These are phyloP conservation scores for Sphagnum tenellum DNA, from an alignment of 225 moss, liverwort and hornwort genomes.

Conservation along the genomic window DNA sequence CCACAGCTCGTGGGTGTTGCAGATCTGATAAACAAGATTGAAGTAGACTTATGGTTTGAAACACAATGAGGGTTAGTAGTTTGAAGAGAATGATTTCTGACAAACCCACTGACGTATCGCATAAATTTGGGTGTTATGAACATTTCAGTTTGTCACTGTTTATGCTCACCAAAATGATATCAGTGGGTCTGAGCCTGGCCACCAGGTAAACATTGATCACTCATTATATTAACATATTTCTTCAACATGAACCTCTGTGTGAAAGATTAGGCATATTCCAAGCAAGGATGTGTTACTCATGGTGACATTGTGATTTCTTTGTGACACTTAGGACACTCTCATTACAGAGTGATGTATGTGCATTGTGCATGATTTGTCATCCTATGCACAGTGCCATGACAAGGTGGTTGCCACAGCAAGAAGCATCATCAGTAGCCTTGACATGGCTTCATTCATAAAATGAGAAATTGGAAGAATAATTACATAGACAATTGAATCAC, in stretches of 20 bases:
- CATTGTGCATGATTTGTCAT: background rate
- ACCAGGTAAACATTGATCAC: conserved; percentile 16
- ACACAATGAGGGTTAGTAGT: background rate
- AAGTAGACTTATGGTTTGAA: background rate
- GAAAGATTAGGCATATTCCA: too few species aligned
- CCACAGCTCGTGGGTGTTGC: background rate
- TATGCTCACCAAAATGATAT: conserved; percentile 15
- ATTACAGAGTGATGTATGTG: background rate
- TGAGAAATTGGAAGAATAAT: background rate
- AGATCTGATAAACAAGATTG: background rate
- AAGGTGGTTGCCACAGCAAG: too few species aligned
- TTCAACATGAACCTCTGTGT: too few species aligned
- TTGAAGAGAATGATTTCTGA: background rate
- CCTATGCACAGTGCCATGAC: background rate
- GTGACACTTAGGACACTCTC: background rate
- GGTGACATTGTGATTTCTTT: too few species aligned
- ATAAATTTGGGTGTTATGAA: background rate
- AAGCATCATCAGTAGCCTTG: too few species aligned
- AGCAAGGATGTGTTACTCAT: too few species aligned
- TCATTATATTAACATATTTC: too few species aligned
- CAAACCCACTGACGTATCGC: background rate
- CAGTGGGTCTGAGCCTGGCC: conserved; percentile 29
- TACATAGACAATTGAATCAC: background rate
- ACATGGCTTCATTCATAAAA: background rate
- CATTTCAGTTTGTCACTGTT: conserved; percentile 23